Evolutionary conservation across 2,329 filamentous ascomycete species (phyloP).

Genomic region (Xylogone sp.): DNA sequence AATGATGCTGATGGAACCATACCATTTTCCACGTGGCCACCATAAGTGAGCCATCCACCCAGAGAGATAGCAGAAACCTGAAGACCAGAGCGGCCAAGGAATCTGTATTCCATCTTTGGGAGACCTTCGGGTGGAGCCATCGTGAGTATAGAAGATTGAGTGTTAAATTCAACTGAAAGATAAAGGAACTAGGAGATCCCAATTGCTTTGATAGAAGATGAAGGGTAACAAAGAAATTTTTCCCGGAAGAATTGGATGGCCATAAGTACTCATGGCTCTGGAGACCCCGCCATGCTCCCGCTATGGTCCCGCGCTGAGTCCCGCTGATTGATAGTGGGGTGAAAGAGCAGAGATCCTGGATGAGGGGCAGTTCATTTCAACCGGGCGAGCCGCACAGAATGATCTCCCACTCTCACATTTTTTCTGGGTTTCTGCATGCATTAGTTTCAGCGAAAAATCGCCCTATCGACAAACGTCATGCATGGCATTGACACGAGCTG

Average conservation of each 20-base stretch:
- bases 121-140: conserved; percentile 35
- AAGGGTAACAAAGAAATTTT: too few relatives aligned
- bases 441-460: neutral
- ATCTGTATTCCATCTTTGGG: conserved; percentile 65
- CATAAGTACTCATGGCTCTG: too few relatives aligned
- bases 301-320: too few relatives aligned
- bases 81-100: conserved; percentile 66
- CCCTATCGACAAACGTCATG: too few relatives aligned
- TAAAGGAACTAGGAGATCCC: neutral
- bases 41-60: conserved; percentile 71
- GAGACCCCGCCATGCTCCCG: neutral
- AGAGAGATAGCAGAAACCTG: conserved; percentile 72
- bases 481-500: too few relatives aligned
- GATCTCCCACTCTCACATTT: neutral
- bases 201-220: too few relatives aligned
- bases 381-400: too few relatives aligned
- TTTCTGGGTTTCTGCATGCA: neutral
- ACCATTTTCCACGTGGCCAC: conserved; percentile 68
- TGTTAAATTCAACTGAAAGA: neutral
- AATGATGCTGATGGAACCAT: conserved; percentile 8
- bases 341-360: too few relatives aligned
- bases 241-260: too few relatives aligned
- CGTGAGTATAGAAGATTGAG: neutral
- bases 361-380: neutral
- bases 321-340: neutral